A percentile compares a stretch with the other conserved stretches of the same genome.
These are phyloP conservation scores for Hypocrella siamensis DNA, from an alignment of 2,329 filamentous ascomycete genomes.

Conservation along the genomic window DNA sequence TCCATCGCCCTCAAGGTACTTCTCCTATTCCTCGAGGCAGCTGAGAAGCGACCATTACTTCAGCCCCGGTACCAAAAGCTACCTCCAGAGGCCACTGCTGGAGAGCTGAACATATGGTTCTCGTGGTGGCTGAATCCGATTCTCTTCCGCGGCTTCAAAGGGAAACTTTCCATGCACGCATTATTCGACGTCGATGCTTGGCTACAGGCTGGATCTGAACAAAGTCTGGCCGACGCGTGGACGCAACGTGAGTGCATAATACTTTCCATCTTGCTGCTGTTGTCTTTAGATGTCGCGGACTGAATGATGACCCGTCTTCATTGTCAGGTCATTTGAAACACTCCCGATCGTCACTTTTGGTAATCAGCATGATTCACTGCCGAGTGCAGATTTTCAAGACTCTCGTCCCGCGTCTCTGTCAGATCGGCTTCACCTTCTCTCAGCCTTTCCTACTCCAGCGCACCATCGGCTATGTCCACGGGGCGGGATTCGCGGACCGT, in stretches of 20 bases:
- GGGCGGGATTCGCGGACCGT: background rate
- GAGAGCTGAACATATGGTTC: background rate
- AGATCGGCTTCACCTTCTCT: background rate
- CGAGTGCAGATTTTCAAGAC: background rate
- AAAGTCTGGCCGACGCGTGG: too few species aligned
- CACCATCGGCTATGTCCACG: background rate
- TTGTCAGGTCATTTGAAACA: too few species aligned
- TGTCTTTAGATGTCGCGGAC: too few species aligned
- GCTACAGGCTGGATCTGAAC: too few species aligned
- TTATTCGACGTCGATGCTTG: background rate
- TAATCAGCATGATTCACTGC: background rate
- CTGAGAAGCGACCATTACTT: conserved; percentile 13
- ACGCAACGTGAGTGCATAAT: too few species aligned
- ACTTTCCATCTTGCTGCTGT: too few species aligned
- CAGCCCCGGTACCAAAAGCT: background rate
- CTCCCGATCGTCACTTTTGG: background rate
- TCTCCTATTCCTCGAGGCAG: conserved; percentile 8
- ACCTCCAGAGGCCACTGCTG: background rate
- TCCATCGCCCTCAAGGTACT: conserved; percentile 1
- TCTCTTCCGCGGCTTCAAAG: background rate
- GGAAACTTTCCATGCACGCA: background rate
- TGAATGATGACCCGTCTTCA: too few species aligned
- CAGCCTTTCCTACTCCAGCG: background rate
- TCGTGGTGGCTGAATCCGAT: background rate
- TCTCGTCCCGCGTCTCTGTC: background rate